Evolutionary conservation across 148 eudicot species (phyloP).

Genomic region (Camellia japonica): DNA sequence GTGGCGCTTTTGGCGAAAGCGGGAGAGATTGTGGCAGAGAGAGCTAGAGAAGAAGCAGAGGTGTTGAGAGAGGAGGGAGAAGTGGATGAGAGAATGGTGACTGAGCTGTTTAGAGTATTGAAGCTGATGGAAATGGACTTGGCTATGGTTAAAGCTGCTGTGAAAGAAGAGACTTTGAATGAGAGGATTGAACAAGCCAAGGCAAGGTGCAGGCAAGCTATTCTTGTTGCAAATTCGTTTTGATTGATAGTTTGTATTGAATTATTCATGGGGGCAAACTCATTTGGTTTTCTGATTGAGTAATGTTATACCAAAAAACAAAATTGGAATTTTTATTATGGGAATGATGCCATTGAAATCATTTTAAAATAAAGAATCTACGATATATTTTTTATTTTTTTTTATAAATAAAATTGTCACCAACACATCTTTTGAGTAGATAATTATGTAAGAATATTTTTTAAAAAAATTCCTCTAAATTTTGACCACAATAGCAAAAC

Average conservation of each 20-base stretch:
- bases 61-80: conserved; percentile 74
- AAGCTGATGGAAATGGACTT: conserved; percentile 95
- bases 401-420: no score
- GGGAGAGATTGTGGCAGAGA: conserved; percentile 80
- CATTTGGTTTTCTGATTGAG: no score
- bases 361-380: no score
- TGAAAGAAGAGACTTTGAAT: conserved; percentile 68
- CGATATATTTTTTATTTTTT: no score
- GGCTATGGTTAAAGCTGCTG: conserved; percentile 82
- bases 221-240: conserved; percentile 85
- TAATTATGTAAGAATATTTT: no score
- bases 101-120: conserved; percentile 74
- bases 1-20: conserved; percentile 60
- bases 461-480: no score
- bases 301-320: no score
- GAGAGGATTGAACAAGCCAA: conserved; percentile 72
- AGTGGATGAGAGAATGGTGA: conserved; percentile 85
- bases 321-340: no score
- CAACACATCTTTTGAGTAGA: no score
- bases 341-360: no score
- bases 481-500: no score
- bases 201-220: conserved; percentile 88
- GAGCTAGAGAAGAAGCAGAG: conserved; percentile 83
- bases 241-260: conserved; percentile 17
- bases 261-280: no score